Evolutionary conservation across 2,329 filamentous ascomycete species (phyloP).

Genomic region (Dothistroma pini): DNA sequence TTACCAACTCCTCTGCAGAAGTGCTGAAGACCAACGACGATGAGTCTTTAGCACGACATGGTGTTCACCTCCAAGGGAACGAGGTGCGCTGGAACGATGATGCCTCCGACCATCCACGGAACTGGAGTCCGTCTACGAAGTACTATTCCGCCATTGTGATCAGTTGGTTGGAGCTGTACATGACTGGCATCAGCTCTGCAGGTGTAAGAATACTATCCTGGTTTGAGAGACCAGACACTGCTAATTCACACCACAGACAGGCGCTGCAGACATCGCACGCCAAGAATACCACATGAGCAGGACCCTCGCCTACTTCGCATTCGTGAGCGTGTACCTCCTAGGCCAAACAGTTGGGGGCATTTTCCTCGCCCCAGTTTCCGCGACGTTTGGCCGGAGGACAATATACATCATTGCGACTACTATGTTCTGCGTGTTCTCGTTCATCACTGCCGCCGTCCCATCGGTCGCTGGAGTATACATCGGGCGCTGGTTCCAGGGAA

Average conservation of each 20-base stretch:
- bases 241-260: conserved; percentile 13
- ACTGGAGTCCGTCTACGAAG: conserved; percentile 15
- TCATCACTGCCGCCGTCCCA: conserved; percentile 27
- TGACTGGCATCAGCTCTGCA: conserved; percentile 22
- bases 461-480: conserved; percentile 37
- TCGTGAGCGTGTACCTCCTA: conserved; percentile 26
- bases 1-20: background rate
- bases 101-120: conserved; percentile 17
- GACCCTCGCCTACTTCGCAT: conserved; percentile 19
- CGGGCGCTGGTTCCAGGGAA: conserved; percentile 43
- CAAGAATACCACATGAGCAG: conserved; percentile 17
- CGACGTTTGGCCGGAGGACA: conserved; percentile 36
- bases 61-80: conserved; percentile 17
- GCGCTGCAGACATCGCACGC: conserved; percentile 15
- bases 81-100: conserved; percentile 17
- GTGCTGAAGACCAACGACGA: background rate
- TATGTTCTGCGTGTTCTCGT: conserved; percentile 34
- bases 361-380: conserved; percentile 38
- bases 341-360: conserved; percentile 39
- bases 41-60: conserved; percentile 3
- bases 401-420: conserved; percentile 34
- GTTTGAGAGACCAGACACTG: background rate
- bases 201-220: conserved; percentile 8
- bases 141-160: conserved; percentile 18
- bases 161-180: conserved; percentile 20